Base-by-base conservation (phyloP, 768 basidiomycete species). In the Gloeopeniophorella convolvens region DNA sequence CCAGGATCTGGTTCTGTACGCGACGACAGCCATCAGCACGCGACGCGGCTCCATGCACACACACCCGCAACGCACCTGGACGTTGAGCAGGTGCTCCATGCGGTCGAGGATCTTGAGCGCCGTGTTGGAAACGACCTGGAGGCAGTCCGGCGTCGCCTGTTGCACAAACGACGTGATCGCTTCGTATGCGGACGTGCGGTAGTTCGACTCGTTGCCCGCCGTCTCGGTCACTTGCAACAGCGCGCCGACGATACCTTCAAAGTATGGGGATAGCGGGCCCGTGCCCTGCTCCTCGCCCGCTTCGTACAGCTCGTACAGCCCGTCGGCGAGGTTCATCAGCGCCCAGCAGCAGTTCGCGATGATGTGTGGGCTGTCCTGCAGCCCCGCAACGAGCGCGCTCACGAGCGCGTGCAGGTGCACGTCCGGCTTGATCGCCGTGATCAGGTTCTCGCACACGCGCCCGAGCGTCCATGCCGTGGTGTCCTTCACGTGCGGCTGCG, bases 381-480 rank as follows among this genome's bases (percentile, higher is more conserved):
- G 69, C 20, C 91, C 91, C 44, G 69, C 70, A 10, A 97, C 90
- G 42, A 98, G 76, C 7, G 89, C 91, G 9, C 82, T 76, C 49
- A 98, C 72, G 46, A 99, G 74, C 8, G 83, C 78, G 54, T 88
- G 85, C 8, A 99, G 73, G 65, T 96, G 91, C 1, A 86, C 78
- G 57, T 94, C 90, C 2, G 88, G 84, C 62, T 93, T 88, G 71
- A 99, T 93, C 15, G 83, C 80, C 41, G 77, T 68, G 59, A 94
- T 82, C 58, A 97, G 73, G 49, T 90, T 69, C 62, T 98, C 96
- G 63, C 92, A 95, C 57, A 99, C 95, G 33, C 92, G 76, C 16
- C 94, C 94, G 12, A 99, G 76, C 1, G 96, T 98, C 95, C 95
- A 99, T 2, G 96, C 94, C 23, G 90, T 91, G 1, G 93, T 95